These are phyloP conservation scores for Debaryomycetaceae sp. DNA, from an alignment of 1,139 yeast species.

Conservation along the genomic window DNA sequence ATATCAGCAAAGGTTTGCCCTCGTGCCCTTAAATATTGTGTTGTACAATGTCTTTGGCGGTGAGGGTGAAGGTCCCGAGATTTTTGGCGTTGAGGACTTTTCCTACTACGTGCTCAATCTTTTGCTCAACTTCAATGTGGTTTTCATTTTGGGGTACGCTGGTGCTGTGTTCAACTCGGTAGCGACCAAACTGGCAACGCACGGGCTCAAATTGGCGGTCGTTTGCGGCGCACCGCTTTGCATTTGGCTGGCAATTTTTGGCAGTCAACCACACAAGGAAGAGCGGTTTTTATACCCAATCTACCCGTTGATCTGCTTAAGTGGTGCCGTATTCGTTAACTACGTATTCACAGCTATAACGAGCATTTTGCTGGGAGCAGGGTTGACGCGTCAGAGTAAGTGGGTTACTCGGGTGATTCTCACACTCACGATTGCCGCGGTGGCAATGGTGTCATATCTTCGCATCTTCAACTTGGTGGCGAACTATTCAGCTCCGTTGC, in stretches of 20 bases:
- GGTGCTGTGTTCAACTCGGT: slow-evolving; percentile 28
- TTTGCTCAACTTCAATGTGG: slow-evolving; percentile 65
- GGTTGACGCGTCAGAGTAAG: neutral
- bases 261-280: slow-evolving; percentile 84
- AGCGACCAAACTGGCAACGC: too few relatives aligned
- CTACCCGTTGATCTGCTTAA: slow-evolving; percentile 62
- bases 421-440: slow-evolving; percentile 8
- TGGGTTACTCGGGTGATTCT: slow-evolving; percentile 10
- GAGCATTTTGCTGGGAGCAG: slow-evolving; percentile 5
- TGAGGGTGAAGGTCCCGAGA: slow-evolving; percentile 77
- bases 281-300: slow-evolving; percentile 87
- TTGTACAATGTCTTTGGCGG: slow-evolving; percentile 77
- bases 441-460: slow-evolving; percentile 33
- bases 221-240: slow-evolving; percentile 33
- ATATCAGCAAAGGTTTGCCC: slow-evolving; percentile 55
- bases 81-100: slow-evolving; percentile 88
- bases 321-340: slow-evolving; percentile 55
- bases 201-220: slow-evolving; percentile 10
- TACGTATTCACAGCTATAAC: slow-evolving; percentile 17
- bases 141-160: slow-evolving; percentile 42
- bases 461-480: slow-evolving; percentile 39
- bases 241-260: slow-evolving; percentile 67
- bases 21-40: slow-evolving; percentile 81
- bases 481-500: slow-evolving; percentile 61
- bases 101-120: slow-evolving; percentile 68